A percentile compares a stretch with the other conserved stretches of the same genome.
Evolutionary conservation across 2,329 filamentous ascomycete species (phyloP).

Genomic region (Paraphaeosphaeria minitans): DNA sequence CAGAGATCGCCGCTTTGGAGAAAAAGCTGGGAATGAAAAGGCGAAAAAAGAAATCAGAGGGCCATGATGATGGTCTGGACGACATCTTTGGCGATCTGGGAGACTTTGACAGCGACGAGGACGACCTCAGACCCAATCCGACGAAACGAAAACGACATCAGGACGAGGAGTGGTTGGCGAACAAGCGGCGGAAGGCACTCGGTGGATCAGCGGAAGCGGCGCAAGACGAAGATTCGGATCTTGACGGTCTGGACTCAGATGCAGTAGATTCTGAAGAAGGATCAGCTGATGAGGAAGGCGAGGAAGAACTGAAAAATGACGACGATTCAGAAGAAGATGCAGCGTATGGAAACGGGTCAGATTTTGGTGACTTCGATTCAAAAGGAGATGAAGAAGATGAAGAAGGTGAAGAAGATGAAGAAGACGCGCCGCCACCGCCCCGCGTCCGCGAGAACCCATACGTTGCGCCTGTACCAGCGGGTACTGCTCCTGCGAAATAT

Average conservation of each 20-base stretch:
- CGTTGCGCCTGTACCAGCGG: conserved; percentile 67
- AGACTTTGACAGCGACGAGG: conserved; percentile 51
- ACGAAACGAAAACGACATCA: conserved; percentile 64
- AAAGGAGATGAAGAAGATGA: conserved; percentile 42
- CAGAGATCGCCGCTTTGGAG: conserved; percentile 85
- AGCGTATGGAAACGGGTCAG: conserved; percentile 40
- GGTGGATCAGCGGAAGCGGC: conserved; percentile 24
- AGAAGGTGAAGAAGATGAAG: conserved; percentile 36
- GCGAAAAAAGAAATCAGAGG: conserved; percentile 70
- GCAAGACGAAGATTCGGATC: conserved; percentile 30
- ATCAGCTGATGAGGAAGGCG: background rate
- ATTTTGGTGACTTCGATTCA: conserved; percentile 38
- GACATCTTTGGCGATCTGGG: conserved; percentile 73
- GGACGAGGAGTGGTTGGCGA: conserved; percentile 64
- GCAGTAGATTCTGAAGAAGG: conserved; percentile 5
- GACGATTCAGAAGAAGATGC: conserved; percentile 31
- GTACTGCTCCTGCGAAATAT: conserved; percentile 69
- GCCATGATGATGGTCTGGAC: conserved; percentile 82
- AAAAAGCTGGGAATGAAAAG: conserved; percentile 84
- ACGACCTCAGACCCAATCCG: conserved; percentile 48
- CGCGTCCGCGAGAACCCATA: conserved; percentile 82
- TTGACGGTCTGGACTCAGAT: conserved; percentile 11
- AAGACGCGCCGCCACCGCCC: conserved; percentile 25
- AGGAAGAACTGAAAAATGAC: conserved; percentile 28
- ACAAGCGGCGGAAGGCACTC: conserved; percentile 61